phyloP scores from a whole-genome alignment of 73 alveolate genomes.

The Symbiodinium pilosum region DNA sequence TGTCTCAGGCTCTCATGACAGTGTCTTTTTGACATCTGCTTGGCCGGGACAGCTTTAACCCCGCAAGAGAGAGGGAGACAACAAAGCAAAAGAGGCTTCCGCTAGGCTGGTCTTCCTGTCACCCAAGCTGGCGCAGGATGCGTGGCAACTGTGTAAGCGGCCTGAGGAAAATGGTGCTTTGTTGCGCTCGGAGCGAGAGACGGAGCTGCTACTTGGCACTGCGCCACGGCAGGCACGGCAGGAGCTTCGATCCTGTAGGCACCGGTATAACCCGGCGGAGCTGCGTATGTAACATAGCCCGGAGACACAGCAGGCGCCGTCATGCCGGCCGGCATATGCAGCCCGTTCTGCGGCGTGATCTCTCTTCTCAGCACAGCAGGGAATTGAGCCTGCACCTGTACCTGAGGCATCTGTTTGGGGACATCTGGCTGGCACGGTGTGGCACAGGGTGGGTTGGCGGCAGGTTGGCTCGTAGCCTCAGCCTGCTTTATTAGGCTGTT shows the following conservation, averaged over 20 bases:
- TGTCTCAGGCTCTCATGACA: slow-evolving; percentile 8
- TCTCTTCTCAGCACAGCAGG: neutral
- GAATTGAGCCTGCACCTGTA: too few relatives aligned
- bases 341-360: neutral
- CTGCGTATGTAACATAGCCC: neutral
- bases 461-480: too few relatives aligned
- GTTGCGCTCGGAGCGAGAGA: neutral
- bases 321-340: neutral
- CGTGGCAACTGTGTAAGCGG: slow-evolving; percentile 6
- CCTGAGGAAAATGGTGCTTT: neutral
- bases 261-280: neutral
- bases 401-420: neutral
- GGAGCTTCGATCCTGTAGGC: slow-evolving; percentile 1
- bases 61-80: slow-evolving; percentile 2
- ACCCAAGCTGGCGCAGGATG: slow-evolving; percentile 19
- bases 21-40: slow-evolving; percentile 92
- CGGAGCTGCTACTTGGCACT: neutral
- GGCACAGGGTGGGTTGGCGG: too few relatives aligned
- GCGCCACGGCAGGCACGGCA: neutral
- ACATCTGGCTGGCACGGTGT: too few relatives aligned
- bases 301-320: neutral
- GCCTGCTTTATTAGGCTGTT: neutral
- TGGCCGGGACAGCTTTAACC: neutral
- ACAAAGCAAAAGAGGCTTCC: neutral
- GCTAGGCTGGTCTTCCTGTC: slow-evolving; percentile 1